Base-by-base conservation (phyloP, 306 rosid species). In the Vigna trinervia region DNA sequence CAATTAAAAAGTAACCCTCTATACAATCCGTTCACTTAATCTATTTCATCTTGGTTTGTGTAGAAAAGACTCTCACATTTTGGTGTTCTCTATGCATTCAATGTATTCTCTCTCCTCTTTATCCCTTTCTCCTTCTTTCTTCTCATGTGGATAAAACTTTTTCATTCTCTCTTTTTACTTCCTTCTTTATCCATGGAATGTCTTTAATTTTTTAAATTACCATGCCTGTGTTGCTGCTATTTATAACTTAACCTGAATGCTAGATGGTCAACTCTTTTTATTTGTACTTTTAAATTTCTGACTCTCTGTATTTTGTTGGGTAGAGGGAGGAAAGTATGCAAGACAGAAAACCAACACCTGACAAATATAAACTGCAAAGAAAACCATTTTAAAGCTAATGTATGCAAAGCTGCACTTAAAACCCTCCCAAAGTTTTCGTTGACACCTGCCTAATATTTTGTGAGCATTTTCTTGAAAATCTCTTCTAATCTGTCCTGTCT, bases 401-500 rank as follows among this genome's bases (percentile, higher is more conserved):
- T 38, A 76, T 65, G 56, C 43, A 10, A 50, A 36, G 43, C 57
- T 66, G 57, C 34, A 39, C 51, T 52, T 74, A 28, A 63, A 36
- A 64, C 41, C 59, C 74, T 62, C 23, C 57, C 14, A 59, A 14
- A 64, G 74, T 65, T 69, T 65, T 23, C 10, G 1, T 53, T 76
- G 73, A 65, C 45, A 30, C 56, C 9, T 26, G 39, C 56, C 54
- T 22, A 64, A 76, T 23, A 50, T 75, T 75, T 38, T 12, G 38
- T 8, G n/a, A 76, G 14, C 45, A 39, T 65, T 65, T 39, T 64
- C 47, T 76, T 64, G 56, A 65, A 64, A 64, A 51, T 14, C 20
- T 34, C 56, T 13, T 39, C 17, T 64, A 65, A 59, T 22, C 7
- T 52, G 52, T 38, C 43, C 56, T 64, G 5, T 46, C 13, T 50